phyloP scores from a whole-genome alignment of 2,329 filamentous ascomycete genomes.

The Cadophora sp. region DNA sequence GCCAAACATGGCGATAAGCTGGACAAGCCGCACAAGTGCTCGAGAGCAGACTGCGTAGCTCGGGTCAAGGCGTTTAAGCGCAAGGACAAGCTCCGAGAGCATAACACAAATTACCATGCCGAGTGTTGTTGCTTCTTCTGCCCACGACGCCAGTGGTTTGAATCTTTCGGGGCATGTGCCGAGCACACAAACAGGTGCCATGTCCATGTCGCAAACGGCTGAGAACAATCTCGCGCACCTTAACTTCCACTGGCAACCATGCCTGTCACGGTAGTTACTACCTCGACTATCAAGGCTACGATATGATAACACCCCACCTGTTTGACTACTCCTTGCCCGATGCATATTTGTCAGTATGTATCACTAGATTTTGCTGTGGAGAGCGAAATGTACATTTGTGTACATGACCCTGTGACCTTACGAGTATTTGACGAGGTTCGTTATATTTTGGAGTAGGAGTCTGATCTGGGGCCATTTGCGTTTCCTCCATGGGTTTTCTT shows the following conservation, averaged over 20 bases:
- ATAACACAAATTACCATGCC: slow-evolving; percentile 14
- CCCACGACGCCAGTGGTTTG: slow-evolving; percentile 8
- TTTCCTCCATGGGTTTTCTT: not conserved
- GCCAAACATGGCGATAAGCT: slow-evolving; percentile 9
- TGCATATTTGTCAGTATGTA: no score
- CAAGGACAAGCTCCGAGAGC: slow-evolving; percentile 23
- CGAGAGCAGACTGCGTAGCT: not conserved
- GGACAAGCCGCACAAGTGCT: slow-evolving; percentile 18
- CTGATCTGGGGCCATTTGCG: no score
- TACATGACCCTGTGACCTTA: not conserved
- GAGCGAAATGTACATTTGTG: no score
- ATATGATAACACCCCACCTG: no score
- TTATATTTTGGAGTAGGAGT: not conserved
- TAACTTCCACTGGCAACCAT: no score
- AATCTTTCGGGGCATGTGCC: not conserved
- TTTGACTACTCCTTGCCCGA: no score
- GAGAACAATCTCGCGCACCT: not conserved
- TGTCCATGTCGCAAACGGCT: not conserved
- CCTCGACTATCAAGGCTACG: no score
- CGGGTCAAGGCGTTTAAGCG: slow-evolving; percentile 13
- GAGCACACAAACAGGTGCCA: slow-evolving; percentile 15
- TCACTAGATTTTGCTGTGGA: no score
- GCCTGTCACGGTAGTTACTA: no score
- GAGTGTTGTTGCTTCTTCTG: slow-evolving; percentile 9
- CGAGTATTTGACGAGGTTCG: not conserved